These are phyloP conservation scores for Gnomoniopsis smithogilvyi DNA, from an alignment of 2,329 filamentous ascomycete species.

Conservation along the genomic window DNA sequence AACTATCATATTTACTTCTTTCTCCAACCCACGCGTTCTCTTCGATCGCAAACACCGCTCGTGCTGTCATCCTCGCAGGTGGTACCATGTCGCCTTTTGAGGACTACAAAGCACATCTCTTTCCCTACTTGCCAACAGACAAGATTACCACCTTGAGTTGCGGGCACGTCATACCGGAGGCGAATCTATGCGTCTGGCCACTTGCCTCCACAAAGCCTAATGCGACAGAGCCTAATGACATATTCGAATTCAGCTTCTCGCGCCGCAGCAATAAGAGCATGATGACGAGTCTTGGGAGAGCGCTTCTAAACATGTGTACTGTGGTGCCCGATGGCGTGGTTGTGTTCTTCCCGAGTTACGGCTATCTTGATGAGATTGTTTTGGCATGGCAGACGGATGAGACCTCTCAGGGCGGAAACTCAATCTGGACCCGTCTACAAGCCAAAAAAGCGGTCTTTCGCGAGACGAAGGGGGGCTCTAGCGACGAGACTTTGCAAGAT, in stretches of 20 bases:
- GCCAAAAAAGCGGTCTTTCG: constrained; percentile 61
- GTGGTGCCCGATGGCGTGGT: constrained; percentile 86
- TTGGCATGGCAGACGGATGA: constrained; percentile 51
- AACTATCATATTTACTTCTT: constrained; percentile 80
- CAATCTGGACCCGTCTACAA: constrained; percentile 57
- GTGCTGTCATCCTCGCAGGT: constrained; percentile 86
- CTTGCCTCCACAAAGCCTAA: constrained; percentile 46
- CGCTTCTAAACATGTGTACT: constrained; percentile 68
- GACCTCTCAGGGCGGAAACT: constrained; percentile 27
- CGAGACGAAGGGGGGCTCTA: constrained; percentile 51
- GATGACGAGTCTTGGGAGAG: constrained; percentile 70
- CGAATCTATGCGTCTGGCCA: constrained; percentile 77
- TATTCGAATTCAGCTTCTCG: constrained; percentile 85
- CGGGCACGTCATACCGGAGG: constrained; percentile 84
- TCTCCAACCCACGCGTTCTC: constrained; percentile 91
- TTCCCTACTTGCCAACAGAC: constrained; percentile 64
- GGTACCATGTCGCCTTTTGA: constrained; percentile 97
- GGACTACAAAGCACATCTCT: constrained; percentile 83
- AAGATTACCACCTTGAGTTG: constrained; percentile 82
- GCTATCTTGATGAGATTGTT: constrained; percentile 77
- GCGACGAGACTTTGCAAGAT: constrained; percentile 68
- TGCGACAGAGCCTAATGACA: constrained; percentile 32
- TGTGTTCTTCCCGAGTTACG: constrained; percentile 93
- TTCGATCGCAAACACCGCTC: constrained; percentile 77
- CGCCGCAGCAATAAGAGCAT: constrained; percentile 66